These are phyloP conservation scores for Fusarium beomiforme DNA, from an alignment of 2,329 filamentous ascomycete genomes.

Conservation along the genomic window DNA sequence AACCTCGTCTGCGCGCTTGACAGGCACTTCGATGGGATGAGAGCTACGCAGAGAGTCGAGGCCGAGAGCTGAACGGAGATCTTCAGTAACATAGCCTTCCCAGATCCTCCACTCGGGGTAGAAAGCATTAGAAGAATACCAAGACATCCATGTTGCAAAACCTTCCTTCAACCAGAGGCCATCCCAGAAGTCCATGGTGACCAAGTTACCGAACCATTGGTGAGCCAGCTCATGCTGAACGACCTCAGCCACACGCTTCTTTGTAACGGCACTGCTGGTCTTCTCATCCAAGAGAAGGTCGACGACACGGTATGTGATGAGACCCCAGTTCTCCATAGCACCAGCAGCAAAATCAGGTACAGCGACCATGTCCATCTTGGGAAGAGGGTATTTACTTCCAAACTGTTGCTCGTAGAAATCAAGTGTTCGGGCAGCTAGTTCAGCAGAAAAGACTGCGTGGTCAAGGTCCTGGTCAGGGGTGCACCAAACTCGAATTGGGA, in stretches of 20 bases:
- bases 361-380: conserved; percentile 65
- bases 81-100: conserved; percentile 94
- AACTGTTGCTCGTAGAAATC: conserved; percentile 97
- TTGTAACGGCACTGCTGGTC: conserved; percentile 85
- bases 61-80: conserved; percentile 85
- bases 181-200: conserved; percentile 99
- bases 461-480: conserved; percentile 90
- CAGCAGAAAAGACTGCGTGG: conserved; percentile 88
- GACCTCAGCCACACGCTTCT: conserved; percentile 92
- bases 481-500: conserved; percentile 93
- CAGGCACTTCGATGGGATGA: conserved; percentile 95
- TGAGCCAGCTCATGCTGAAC: conserved; percentile 97
- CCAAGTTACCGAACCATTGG: conserved; percentile 98
- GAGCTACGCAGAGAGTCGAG: conserved; percentile 93
- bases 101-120: conserved; percentile 99
- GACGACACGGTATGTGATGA: conserved; percentile 94
- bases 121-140: conserved; percentile 90
- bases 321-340: conserved; percentile 98
- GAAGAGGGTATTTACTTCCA: conserved; percentile 73
- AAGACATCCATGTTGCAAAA: conserved; percentile 69
- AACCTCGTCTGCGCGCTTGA: conserved; percentile 94
- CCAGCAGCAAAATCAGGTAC: conserved; percentile 96
- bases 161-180: conserved; percentile 96
- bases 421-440: conserved; percentile 88
- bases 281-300: conserved; percentile 87